Percentiles rank a stretch among this genome's conserved stretches.
Conservation (phyloP, 176 grass and related monocot species). For the Cocos nucifera region DNA sequence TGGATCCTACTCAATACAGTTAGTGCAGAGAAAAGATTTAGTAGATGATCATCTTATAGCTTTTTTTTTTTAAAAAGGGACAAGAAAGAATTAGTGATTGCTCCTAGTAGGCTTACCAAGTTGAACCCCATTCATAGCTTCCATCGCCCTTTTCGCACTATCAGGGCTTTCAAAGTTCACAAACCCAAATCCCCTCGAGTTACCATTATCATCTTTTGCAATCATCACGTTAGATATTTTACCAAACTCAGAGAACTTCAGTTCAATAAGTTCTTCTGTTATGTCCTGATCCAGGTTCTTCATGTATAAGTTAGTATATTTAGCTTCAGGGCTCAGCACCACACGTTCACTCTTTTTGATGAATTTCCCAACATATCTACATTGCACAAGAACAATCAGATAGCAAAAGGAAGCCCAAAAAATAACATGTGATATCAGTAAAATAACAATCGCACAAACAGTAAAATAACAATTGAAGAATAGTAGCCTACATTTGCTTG, state of each 20-base stretch:
- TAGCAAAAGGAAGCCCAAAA: neutral
- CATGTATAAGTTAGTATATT: slow-evolving; percentile 80
- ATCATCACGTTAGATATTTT: slow-evolving; percentile 51
- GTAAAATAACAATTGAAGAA: neutral
- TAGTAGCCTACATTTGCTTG: slow-evolving; percentile 37
- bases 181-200: slow-evolving; percentile 76
- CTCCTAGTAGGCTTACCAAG: slow-evolving; percentile 38
- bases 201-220: slow-evolving; percentile 47
- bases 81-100: no score
- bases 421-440: no score
- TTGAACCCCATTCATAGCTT: slow-evolving; percentile 59
- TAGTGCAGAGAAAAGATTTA: neutral
- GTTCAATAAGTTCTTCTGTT: slow-evolving; percentile 56
- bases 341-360: slow-evolving; percentile 52
- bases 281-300: slow-evolving; percentile 84
- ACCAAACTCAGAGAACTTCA: slow-evolving; percentile 68
- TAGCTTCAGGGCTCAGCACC: slow-evolving; percentile 35
- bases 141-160: slow-evolving; percentile 56
- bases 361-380: slow-evolving; percentile 63
- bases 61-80: no score
- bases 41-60: neutral
- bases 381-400: neutral
- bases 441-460: no score
- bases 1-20: slow-evolving; percentile 44
- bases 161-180: slow-evolving; percentile 58